phyloP scores from a whole-genome alignment of 2,329 filamentous ascomycete species.

The Curvularia eragrostidis region DNA sequence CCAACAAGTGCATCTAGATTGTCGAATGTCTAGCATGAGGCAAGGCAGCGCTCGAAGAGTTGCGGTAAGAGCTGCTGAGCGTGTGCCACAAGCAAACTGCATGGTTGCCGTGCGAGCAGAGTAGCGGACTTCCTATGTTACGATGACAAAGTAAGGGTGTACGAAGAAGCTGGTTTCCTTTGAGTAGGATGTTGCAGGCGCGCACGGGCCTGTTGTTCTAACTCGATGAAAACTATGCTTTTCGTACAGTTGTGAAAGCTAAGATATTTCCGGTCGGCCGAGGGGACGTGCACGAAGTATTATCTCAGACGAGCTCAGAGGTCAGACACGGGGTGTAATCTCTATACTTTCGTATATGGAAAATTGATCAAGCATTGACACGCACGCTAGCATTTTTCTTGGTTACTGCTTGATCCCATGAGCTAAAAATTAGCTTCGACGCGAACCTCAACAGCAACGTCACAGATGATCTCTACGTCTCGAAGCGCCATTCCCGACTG shows the following conservation, averaged over 20 bases:
- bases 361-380: too few relatives aligned
- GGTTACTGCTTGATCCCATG: too few relatives aligned
- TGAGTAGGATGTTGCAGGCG: background rate
- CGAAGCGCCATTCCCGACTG: background rate
- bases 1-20: constrained; percentile 17
- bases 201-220: background rate
- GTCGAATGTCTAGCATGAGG: constrained; percentile 18
- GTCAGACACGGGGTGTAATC: constrained; percentile 19
- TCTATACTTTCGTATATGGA: background rate
- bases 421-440: constrained; percentile 18
- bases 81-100: background rate
- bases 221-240: background rate
- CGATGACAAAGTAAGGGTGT: background rate
- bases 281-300: constrained; percentile 27
- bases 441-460: constrained; percentile 27
- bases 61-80: constrained; percentile 8
- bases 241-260: constrained; percentile 6
- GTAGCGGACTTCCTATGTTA: background rate
- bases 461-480: constrained; percentile 9
- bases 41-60: constrained; percentile 15
- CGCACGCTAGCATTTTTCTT: too few relatives aligned
- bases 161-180: background rate
- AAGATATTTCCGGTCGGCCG: constrained; percentile 16
- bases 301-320: constrained; percentile 29
- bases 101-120: background rate